phyloP scores from a whole-genome alignment of 208 protist genomes.

The Trypanosoma brucei region DNA sequence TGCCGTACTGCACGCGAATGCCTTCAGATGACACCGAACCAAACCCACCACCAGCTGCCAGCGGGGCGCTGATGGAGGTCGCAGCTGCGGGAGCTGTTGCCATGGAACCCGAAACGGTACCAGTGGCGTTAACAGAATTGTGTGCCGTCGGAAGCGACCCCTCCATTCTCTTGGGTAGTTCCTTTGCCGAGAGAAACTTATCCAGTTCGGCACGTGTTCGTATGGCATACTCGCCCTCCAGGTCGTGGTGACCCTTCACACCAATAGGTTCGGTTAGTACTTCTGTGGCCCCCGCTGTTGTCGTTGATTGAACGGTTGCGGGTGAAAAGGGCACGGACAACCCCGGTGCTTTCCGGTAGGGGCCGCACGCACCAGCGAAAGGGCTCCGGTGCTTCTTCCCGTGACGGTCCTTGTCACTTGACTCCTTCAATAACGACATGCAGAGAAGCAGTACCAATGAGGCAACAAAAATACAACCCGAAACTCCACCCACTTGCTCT shows the following conservation, averaged over 20 bases:
- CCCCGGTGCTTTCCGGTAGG: not conserved
- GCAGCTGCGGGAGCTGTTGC: not conserved
- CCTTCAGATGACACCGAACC: slow-evolving; percentile 8
- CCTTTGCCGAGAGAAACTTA: slow-evolving; percentile 29
- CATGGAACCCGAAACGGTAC: slow-evolving; percentile 3
- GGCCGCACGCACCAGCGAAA: not conserved
- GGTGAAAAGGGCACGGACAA: slow-evolving; percentile 7
- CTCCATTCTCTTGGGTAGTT: slow-evolving; percentile 6
- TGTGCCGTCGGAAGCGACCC: slow-evolving; percentile 2
- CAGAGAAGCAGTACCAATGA: slow-evolving; percentile 19
- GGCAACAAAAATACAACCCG: slow-evolving; percentile 20
- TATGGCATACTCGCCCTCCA: slow-evolving; percentile 32
- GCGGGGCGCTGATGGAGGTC: slow-evolving; percentile 3
- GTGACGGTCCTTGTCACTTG: not conserved
- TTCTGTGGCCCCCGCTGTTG: slow-evolving; percentile 2
- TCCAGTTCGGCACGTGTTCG: slow-evolving; percentile 33
- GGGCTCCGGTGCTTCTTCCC: not conserved
- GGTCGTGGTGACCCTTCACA: slow-evolving; percentile 2
- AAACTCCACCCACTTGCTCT: slow-evolving; percentile 10
- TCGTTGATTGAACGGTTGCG: slow-evolving; percentile 7
- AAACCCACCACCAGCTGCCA: slow-evolving; percentile 5
- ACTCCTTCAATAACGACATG: not conserved
- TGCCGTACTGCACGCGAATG: slow-evolving; percentile 27
- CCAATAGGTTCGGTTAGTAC: not conserved
- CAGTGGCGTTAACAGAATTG: not conserved